Base-by-base conservation (phyloP, 176 grass and related monocot genomes). In the Dactylis glomerata region DNA sequence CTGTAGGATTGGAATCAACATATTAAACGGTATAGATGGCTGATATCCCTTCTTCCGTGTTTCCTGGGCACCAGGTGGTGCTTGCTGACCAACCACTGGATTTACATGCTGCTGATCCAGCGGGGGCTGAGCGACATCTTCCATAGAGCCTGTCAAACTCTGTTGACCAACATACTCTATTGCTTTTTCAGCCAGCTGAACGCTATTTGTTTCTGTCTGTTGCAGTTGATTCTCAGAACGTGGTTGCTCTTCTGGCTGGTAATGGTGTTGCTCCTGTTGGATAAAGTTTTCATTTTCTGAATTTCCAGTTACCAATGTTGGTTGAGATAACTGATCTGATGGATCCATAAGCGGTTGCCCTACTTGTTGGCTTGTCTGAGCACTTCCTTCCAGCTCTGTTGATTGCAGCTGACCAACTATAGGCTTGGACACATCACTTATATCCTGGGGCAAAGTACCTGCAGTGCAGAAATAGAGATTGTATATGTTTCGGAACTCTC, bases 1-100 rank as follows among this genome's bases (percentile, higher is more conserved):
- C 49, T 91, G 89, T 88, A 99, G 84, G 46, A 96, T 91, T 24
- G 93, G 96, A 90, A 99, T 99, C 52, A 99, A 82, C 96, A 99
- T 84, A 66, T 99, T 92, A 80, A 99, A 99, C 67, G 96, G 93
- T 89, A 99, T 99, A 27, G 93, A 90, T 9, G 96, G 90, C 14
- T 85, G 83, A 81, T 46, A 64, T 90, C 92, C 92, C 38, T 61
- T 76, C 77, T 64, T 83, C 81, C 67, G 95, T 83, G 84, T 72
- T 83, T 87, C 84, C 32, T 89, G 86, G 50, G 67, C 83, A 87
- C 88, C 81, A 85, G 80, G 47, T 87, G 79, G 63, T 72, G 84
- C 86, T 87, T 96, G 91, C 78, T 84, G 91, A 74, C 67, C 88
- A 59, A 72, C 57, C 45, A 13, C 58, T 80, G 67, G 85, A 34